A percentile compares a stretch with the other conserved stretches of the same genome.
Conservation (phyloP, 805 yeast genomes). For the Starmerella khaoyaiensis region DNA sequence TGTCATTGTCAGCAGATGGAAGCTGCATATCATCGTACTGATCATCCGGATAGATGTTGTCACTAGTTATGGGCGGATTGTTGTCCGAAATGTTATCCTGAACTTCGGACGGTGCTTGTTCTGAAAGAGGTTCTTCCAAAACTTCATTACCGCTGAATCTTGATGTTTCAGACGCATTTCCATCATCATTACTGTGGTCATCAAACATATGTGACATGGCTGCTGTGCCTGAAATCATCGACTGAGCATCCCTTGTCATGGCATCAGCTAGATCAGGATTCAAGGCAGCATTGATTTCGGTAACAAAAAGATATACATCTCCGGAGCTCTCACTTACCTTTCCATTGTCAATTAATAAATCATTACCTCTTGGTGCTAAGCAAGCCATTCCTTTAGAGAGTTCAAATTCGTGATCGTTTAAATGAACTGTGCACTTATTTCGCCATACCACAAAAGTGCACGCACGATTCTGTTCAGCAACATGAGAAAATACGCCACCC, state of each 20-base stretch:
- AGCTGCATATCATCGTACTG: no score
- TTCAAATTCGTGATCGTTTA: conserved; percentile 12
- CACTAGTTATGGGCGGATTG: no score
- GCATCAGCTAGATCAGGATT: conserved; percentile 15
- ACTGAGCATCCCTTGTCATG: conserved; percentile 12
- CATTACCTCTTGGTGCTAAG: conserved; percentile 19
- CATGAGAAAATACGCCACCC: conserved; percentile 10
- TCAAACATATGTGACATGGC: conserved; percentile 4
- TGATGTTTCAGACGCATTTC: background rate
- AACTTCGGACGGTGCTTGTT: no score
- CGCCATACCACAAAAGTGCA: conserved; percentile 18
- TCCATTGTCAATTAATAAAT: conserved; percentile 15
- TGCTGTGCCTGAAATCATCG: conserved; percentile 11
- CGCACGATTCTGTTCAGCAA: conserved; percentile 14
- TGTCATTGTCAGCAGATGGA: no score
- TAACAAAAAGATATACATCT: conserved; percentile 9
- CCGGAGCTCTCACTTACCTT: conserved; percentile 1
- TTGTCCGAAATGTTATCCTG: no score
- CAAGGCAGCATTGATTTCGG: conserved; percentile 11
- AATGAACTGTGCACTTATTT: conserved; percentile 13
- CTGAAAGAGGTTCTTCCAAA: no score
- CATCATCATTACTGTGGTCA: background rate
- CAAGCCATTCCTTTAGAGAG: conserved; percentile 18
- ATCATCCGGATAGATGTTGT: no score
- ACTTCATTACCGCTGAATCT: background rate